These are phyloP conservation scores for Candida ascalaphidarum DNA, from an alignment of 805 yeast species.

Conservation along the genomic window DNA sequence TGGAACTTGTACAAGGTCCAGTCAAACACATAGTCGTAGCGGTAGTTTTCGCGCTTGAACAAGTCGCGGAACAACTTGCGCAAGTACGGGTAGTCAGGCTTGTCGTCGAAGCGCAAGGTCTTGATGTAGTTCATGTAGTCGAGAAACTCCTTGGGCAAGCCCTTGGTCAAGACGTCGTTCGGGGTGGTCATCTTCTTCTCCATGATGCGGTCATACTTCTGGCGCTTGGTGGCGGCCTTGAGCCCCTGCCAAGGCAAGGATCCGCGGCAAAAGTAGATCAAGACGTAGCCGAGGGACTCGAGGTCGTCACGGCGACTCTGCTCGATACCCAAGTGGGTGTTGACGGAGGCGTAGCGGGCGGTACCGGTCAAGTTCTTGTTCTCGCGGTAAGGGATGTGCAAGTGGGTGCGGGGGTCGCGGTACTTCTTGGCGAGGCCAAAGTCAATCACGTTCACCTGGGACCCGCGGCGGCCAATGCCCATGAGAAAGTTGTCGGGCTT, in stretches of 20 bases:
- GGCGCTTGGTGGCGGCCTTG: conserved; percentile 14
- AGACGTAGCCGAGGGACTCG: conserved; percentile 12
- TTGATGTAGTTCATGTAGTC: conserved; percentile 84
- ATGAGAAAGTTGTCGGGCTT: conserved; percentile 78
- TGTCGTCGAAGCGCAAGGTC: conserved; percentile 88
- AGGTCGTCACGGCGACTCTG: conserved; percentile 13
- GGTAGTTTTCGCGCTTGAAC: conserved; percentile 78
- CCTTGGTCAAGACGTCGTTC: conserved; percentile 26
- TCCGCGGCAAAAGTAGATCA: conserved; percentile 13
- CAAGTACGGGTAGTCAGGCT: conserved; percentile 87
- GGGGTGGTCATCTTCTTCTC: conserved; percentile 15
- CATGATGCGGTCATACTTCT: conserved; percentile 14
- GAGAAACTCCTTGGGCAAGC: conserved; percentile 85
- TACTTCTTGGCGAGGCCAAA: conserved; percentile 91
- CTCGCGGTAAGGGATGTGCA: conserved; percentile 65
- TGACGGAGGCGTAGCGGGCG: conserved; percentile 13
- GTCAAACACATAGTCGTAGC: conserved; percentile 91
- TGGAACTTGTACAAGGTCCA: conserved; percentile 88
- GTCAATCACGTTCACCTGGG: conserved; percentile 89
- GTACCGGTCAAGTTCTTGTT: conserved; percentile 14
- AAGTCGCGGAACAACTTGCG: conserved; percentile 86
- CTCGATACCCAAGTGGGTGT: conserved; percentile 13
- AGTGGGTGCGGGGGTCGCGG: conserved; percentile 88
- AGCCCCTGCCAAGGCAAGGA: conserved; percentile 15
- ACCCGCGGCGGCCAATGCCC: conserved; percentile 92